Evolutionary conservation across 768 basidiomycete species (phyloP).

Genomic region (Lactifluus piperatus): DNA sequence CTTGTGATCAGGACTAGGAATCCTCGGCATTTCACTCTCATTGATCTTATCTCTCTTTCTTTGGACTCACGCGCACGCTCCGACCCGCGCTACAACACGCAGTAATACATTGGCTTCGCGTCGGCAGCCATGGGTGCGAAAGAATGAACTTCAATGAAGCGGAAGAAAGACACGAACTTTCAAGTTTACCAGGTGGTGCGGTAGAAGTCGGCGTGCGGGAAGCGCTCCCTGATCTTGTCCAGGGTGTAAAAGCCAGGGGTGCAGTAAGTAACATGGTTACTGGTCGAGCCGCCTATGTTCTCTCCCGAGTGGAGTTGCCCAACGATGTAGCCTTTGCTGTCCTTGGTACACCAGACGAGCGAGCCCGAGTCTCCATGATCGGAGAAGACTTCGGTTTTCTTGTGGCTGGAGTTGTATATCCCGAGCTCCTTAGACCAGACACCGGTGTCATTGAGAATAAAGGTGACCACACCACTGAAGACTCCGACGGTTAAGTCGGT

Average conservation of each 20-base stretch:
- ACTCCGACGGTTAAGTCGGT: background rate
- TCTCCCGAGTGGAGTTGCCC: background rate
- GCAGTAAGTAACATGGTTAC: background rate
- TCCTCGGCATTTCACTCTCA: too few relatives aligned
- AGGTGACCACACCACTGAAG: background rate
- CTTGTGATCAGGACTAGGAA: too few relatives aligned
- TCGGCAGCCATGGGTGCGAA: too few relatives aligned
- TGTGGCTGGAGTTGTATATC: background rate
- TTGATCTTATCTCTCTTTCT: too few relatives aligned
- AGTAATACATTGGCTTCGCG: too few relatives aligned
- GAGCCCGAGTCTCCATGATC: background rate
- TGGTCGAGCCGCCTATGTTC: background rate
- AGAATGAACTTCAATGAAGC: too few relatives aligned
- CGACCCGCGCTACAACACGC: too few relatives aligned
- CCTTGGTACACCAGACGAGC: background rate
- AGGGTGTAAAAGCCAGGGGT: background rate
- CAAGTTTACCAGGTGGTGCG: background rate
- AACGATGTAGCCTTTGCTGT: background rate
- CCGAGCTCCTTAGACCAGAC: background rate
- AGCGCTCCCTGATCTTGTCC: background rate
- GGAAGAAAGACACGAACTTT: too few relatives aligned
- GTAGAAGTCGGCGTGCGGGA: background rate
- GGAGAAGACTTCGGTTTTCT: background rate
- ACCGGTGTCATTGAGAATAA: background rate
- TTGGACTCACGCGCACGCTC: too few relatives aligned